Base-by-base conservation (phyloP, 805 yeast genomes). In the Nadsonia fulvescens region DNA sequence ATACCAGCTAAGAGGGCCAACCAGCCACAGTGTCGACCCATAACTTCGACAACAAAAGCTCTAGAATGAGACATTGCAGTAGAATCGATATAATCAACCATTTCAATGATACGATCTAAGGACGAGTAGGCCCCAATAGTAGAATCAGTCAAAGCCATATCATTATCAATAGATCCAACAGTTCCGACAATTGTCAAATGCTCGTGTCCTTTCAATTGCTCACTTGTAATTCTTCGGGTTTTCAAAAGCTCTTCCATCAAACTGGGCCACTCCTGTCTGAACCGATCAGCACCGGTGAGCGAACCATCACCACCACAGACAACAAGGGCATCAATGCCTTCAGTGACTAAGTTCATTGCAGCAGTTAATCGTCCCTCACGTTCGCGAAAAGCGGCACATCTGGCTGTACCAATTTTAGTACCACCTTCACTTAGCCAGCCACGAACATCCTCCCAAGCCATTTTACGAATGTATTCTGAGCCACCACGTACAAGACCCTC, bases 11-110 rank as follows among this genome's bases (percentile, higher is more conserved):
- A 82, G 39, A 89, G 58, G 2, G 91, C 96, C 41, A 86, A 65
- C 98, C 96, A 86, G 36, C 98, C 98, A 61, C 98, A 86, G 52
- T 89, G 95, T 48, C 98, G 70, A 36, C 98, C 98, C 96, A 89
- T 86, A 21, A 89, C 96, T 51, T 89, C 96, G 33, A 86, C 76
- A 24, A 86, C 94, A 49, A 86, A 89, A 5, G 96, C 96, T 45
- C 98, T 68, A 8, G 93, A 78, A 51, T 86, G 98, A 3, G 95
- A 83, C 38, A 76, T 68, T n/a, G 96, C 96, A 20, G 98, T 89
- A 26, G 94, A 93, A 51, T 82, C 95, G 39, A 86, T 86, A 56
- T 81, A 86, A 53, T 89, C 96, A 35, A 86, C 81, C 61, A 78
- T 73, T 51, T 81, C 77, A 53, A 93, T 75, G 40, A 86, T 86